Evolutionary conservation across 495 filamentous ascomycete genomes (phyloP), one percentile per base, ranked within the genome.

Genomic region (Aspergillus coremiiformis): DNA sequence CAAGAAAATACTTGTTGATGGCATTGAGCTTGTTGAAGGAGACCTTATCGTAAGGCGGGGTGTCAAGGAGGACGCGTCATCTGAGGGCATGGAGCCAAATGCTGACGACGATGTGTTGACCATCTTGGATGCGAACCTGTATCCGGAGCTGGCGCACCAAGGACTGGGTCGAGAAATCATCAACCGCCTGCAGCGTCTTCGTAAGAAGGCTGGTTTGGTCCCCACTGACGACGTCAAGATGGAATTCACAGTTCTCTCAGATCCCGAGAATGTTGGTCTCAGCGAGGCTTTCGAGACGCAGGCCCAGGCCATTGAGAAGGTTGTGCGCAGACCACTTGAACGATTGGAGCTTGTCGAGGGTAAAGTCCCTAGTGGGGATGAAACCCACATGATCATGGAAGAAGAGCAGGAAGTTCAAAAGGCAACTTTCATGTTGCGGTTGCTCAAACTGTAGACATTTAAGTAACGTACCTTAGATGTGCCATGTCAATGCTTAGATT

Each of bases 381-480:
- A 73, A 33, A 72, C 77, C 45, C 81, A 81, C 35, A 70, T 90
- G 44, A 89, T 96, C 57, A 73, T 81, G 48, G 80, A 94, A 65
- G 92, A 96, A 66, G 85, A 95, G 67, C 85, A 91, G 57, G 90
- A 96, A 71, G 81, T 96, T 45, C 86, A 89, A 61, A 89, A 86
- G 60, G 87, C 89, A 0, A 89, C 82, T 7, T 90, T 95, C 71
- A 72, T 93, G 73, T 66, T 96, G 66, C 82, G 89, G 58, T 64
- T 96, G 55, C 67, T 95, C 50, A 90, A 83, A 72, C 69, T 95
- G 50, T 91, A 77, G 67, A 69, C 32, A 33, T 45, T 30, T 17
- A 23, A 17, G 14, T 46, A 24, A 42, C n/a, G n/a, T n/a, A n/a
- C n/a, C 17, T 39, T 39, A 30, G 44, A 47, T 42, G 39, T 51